Conservation (phyloP, 305 asterid genomes). For the Petunia hybrid region DNA sequence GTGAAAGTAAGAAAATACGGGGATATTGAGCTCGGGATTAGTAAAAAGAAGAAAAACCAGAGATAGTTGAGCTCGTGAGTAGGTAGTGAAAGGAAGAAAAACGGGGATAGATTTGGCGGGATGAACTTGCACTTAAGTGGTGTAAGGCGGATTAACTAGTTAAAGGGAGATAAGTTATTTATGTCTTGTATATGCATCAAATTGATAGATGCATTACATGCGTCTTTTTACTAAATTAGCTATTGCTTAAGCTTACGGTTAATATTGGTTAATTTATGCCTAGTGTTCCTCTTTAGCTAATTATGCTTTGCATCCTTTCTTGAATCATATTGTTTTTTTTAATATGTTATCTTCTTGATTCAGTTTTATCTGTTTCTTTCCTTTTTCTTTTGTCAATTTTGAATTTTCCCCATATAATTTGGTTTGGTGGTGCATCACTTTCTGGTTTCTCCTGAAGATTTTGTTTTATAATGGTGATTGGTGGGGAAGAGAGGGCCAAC, state of each 20-base stretch:
- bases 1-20: background rate
- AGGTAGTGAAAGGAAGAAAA: background rate
- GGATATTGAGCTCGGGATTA: background rate
- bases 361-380: background rate
- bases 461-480: background rate
- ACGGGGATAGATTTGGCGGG: background rate
- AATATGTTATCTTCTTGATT: background rate
- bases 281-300: background rate
- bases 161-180: background rate
- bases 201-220: background rate
- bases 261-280: background rate
- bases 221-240: constrained; percentile 9
- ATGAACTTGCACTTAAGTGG: background rate
- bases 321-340: background rate
- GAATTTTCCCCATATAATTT: constrained; percentile 13
- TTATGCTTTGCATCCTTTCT: constrained; percentile 19
- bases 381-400: constrained; percentile 21
- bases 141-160: background rate
- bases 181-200: background rate
- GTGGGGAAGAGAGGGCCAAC: constrained; percentile 31
- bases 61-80: background rate
- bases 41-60: background rate
- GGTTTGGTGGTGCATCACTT: constrained; percentile 33
- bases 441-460: constrained; percentile 14
- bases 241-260: background rate